These are phyloP conservation scores for Cryoendolithus antarcticus DNA, from an alignment of 2,329 filamentous ascomycete genomes.

Conservation along the genomic window DNA sequence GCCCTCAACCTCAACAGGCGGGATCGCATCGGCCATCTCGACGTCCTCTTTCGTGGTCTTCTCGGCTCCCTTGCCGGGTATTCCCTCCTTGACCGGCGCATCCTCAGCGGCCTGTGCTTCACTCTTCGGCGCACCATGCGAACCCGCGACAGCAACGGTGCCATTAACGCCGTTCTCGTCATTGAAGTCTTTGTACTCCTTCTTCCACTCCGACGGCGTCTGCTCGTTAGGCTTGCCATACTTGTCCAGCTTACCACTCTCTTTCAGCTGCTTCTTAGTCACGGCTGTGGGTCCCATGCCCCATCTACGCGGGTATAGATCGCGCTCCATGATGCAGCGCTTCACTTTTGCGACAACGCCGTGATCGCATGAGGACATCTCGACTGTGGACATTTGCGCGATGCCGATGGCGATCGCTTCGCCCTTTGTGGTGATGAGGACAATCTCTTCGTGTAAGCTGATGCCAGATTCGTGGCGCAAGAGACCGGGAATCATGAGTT, in stretches of 20 bases:
- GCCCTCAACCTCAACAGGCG: constrained; percentile 19
- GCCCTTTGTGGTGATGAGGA: constrained; percentile 97
- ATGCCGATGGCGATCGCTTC: constrained; percentile 95
- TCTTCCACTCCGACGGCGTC: constrained; percentile 86
- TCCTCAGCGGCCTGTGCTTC: constrained; percentile 22
- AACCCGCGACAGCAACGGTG: constrained; percentile 1
- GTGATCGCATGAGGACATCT: constrained; percentile 93
- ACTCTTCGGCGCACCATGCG: constrained; percentile 5
- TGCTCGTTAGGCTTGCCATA: constrained; percentile 84
- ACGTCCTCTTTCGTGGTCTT: constrained; percentile 25
- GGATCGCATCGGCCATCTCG: constrained; percentile 22
- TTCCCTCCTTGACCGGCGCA: constrained; percentile 23
- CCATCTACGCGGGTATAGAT: constrained; percentile 94
- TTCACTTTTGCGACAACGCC: constrained; percentile 98
- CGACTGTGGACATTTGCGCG: constrained; percentile 94
- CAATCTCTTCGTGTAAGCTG: constrained; percentile 89
- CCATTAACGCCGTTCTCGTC: constrained; percentile 26
- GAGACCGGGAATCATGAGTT: constrained; percentile 96
- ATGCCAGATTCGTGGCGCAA: constrained; percentile 85
- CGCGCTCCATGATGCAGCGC: constrained; percentile 98
- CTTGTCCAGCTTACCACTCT: constrained; percentile 96
- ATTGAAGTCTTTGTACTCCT: constrained; percentile 83
- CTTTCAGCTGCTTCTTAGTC: constrained; percentile 99
- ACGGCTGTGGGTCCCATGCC: constrained; percentile 83
- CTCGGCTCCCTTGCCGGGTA: constrained; percentile 24